Conservation (phyloP, 2,329 filamentous ascomycete genomes). For the Gaeumannomyces tritici region DNA sequence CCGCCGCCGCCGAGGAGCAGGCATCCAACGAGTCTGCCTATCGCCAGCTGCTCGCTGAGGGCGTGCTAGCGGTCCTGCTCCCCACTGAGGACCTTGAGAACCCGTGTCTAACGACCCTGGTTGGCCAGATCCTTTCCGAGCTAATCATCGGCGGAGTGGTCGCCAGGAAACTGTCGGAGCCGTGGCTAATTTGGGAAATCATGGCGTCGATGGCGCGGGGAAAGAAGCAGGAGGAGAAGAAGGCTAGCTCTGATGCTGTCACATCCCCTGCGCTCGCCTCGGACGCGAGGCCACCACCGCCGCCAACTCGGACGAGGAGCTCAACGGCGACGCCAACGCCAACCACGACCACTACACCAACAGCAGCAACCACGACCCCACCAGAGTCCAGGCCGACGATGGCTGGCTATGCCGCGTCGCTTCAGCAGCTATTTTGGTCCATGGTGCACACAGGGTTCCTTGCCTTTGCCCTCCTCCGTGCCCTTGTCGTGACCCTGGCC, state of each 20-base stretch:
- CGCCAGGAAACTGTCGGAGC: constrained; percentile 71
- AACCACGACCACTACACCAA: too few relatives aligned
- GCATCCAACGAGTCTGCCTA: constrained; percentile 71
- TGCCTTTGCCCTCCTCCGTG: constrained; percentile 54
- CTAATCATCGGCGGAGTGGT: constrained; percentile 79
- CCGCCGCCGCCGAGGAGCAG: constrained; percentile 43
- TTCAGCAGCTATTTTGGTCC: constrained; percentile 43
- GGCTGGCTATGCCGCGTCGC: constrained; percentile 16
- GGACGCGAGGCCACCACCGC: neutral
- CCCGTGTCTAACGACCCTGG: constrained; percentile 69
- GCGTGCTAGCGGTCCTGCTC: constrained; percentile 70
- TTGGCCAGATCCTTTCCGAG: constrained; percentile 82
- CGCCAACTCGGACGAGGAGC: constrained; percentile 8
- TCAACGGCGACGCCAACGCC: neutral
- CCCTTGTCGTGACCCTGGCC: constrained; percentile 53
- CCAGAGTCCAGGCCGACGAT: too few relatives aligned
- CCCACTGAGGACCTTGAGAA: constrained; percentile 92
- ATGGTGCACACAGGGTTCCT: constrained; percentile 45
- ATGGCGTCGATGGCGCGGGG: constrained; percentile 60
- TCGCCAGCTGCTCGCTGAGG: constrained; percentile 79
- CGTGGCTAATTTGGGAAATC: constrained; percentile 81
- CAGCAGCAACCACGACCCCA: neutral
- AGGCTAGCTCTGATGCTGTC: neutral
- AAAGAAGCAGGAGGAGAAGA: constrained; percentile 18
- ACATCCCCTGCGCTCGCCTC: neutral